phyloP scores from a whole-genome alignment of 2,329 filamentous ascomycete genomes.

The Drechslerella stenobrocha region DNA sequence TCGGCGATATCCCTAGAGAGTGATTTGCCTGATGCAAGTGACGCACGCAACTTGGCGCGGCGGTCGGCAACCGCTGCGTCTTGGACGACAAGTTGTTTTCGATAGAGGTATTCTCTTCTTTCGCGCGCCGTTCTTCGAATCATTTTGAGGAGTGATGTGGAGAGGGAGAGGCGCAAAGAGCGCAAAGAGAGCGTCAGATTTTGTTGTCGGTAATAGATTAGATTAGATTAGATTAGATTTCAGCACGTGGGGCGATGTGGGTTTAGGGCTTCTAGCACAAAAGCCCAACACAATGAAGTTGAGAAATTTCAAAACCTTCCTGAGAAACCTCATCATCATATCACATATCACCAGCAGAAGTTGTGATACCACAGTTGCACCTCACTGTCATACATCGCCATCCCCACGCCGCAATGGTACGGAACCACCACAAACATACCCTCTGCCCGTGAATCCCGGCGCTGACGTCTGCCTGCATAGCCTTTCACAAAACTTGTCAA shows the following conservation, averaged over 20 bases:
- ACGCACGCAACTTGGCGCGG: constrained; percentile 79
- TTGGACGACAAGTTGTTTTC: constrained; percentile 79
- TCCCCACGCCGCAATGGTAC: too few relatives aligned
- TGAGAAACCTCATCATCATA: too few relatives aligned
- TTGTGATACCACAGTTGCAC: too few relatives aligned
- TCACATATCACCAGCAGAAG: too few relatives aligned
- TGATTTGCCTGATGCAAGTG: constrained; percentile 79
- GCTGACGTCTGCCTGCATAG: constrained; percentile 58
- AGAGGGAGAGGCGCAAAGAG: constrained; percentile 5
- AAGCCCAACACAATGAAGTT: too few relatives aligned
- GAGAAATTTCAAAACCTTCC: not conserved
- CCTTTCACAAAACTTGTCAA: constrained; percentile 92
- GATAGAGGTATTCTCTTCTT: constrained; percentile 85
- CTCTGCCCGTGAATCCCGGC: not conserved
- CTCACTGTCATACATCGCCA: too few relatives aligned
- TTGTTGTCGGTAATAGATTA: constrained; percentile 6
- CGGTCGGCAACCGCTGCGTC: constrained; percentile 94
- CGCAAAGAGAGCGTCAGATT: not conserved
- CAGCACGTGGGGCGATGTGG: not conserved
- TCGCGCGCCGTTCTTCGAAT: constrained; percentile 63
- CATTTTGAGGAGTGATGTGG: constrained; percentile 64
- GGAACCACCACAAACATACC: not conserved
- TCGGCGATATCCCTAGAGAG: constrained; percentile 67
- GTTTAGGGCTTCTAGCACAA: constrained; percentile 9
- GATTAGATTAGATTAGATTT: constrained; percentile 9